These are phyloP conservation scores for Veloboletus limbatus DNA, from an alignment of 1,284 basidiomycete genomes.

Conservation along the genomic window DNA sequence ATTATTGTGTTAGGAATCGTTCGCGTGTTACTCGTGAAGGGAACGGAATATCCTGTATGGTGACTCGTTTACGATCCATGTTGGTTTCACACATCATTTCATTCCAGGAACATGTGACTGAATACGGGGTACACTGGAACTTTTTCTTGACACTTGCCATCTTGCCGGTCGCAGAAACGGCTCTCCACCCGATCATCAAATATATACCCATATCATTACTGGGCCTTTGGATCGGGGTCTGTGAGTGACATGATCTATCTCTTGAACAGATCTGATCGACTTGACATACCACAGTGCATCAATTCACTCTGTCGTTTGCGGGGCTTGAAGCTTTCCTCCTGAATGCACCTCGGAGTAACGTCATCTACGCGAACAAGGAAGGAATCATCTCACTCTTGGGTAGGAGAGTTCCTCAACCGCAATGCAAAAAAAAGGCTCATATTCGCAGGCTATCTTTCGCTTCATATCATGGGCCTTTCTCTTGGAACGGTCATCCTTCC, in stretches of 20 bases:
- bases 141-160: slow-evolving; percentile 94
- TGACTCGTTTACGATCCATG: neutral
- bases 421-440: neutral
- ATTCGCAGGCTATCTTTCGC: slow-evolving; percentile 79
- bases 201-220: slow-evolving; percentile 60
- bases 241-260: slow-evolving; percentile 43
- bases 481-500: slow-evolving; percentile 81
- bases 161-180: slow-evolving; percentile 73
- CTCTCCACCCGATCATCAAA: slow-evolving; percentile 64
- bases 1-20: slow-evolving; percentile 74
- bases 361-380: slow-evolving; percentile 89
- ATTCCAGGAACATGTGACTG: slow-evolving; percentile 88
- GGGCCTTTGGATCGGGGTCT: slow-evolving; percentile 59
- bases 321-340: slow-evolving; percentile 67
- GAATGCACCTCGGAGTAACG: slow-evolving; percentile 52
- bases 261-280: neutral
- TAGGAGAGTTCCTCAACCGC: slow-evolving; percentile 29
- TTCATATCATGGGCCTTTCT: slow-evolving; percentile 85
- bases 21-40: slow-evolving; percentile 86
- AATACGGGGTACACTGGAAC: slow-evolving; percentile 98
- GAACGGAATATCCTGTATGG: slow-evolving; percentile 87
- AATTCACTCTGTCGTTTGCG: slow-evolving; percentile 55
- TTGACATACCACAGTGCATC: slow-evolving; percentile 53
- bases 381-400: slow-evolving; percentile 82
- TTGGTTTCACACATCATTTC: neutral